phyloP scores from a whole-genome alignment of 495 filamentous ascomycete species.

The Extremus antarcticus region DNA sequence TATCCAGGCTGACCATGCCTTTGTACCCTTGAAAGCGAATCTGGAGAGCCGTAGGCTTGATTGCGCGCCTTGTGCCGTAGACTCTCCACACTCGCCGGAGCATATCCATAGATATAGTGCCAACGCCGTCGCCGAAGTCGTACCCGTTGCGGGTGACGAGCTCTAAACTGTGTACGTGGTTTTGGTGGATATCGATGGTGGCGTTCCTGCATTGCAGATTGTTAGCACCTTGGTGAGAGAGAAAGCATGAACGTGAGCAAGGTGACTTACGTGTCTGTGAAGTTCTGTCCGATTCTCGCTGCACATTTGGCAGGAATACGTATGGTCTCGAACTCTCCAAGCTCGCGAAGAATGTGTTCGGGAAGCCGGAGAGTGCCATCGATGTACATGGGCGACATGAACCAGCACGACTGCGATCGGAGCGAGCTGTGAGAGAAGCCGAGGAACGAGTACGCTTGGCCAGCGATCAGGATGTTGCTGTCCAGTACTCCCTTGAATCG shows the following conservation, averaged over 20 bases:
- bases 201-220: slow-evolving; percentile 22
- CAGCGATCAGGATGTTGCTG: slow-evolving; percentile 50
- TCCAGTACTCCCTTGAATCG: slow-evolving; percentile 50
- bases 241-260: no score
- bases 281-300: slow-evolving; percentile 72
- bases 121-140: slow-evolving; percentile 72
- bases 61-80: slow-evolving; percentile 32
- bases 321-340: slow-evolving; percentile 58
- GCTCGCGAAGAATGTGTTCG: slow-evolving; percentile 41
- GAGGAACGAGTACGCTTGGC: slow-evolving; percentile 53
- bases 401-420: slow-evolving; percentile 58
- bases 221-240: not conserved
- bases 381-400: slow-evolving; percentile 52
- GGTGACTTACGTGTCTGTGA: slow-evolving; percentile 59
- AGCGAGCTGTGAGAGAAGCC: slow-evolving; percentile 78
- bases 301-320: slow-evolving; percentile 62
- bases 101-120: slow-evolving; percentile 51
- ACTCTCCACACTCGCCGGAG: slow-evolving; percentile 42
- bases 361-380: slow-evolving; percentile 34
- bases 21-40: slow-evolving; percentile 62
- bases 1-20: slow-evolving; percentile 61
- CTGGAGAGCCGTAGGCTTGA: slow-evolving; percentile 54
- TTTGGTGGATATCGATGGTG: slow-evolving; percentile 28
- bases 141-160: slow-evolving; percentile 29
- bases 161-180: slow-evolving; percentile 19